Evolutionary conservation across 1,284 basidiomycete genomes (phyloP).

Genomic region (Tilletiopsis washingtonensis): DNA sequence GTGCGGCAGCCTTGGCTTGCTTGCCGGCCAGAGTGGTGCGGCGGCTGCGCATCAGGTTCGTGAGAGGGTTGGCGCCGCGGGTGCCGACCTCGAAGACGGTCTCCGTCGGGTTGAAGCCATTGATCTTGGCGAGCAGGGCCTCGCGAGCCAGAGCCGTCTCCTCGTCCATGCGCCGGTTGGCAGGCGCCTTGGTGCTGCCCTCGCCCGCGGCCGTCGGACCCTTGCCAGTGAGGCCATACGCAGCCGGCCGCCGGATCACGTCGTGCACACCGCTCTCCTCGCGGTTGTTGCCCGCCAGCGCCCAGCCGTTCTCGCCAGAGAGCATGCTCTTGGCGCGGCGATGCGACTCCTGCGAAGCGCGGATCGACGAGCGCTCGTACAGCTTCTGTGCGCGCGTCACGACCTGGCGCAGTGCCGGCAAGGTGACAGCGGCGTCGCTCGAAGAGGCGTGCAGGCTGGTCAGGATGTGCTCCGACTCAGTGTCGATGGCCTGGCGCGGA

Average conservation of each 20-base stretch:
- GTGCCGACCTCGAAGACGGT: slow-evolving; percentile 86
- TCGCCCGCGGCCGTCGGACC: slow-evolving; percentile 8
- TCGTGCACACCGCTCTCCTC: slow-evolving; percentile 66
- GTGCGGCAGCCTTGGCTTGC: slow-evolving; percentile 47
- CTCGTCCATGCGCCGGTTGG: slow-evolving; percentile 4
- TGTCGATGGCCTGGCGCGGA: slow-evolving; percentile 55
- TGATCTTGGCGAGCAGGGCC: slow-evolving; percentile 66
- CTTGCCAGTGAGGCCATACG: slow-evolving; percentile 25
- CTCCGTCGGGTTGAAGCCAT: slow-evolving; percentile 74
- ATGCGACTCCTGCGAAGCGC: slow-evolving; percentile 77
- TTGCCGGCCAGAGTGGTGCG: slow-evolving; percentile 64
- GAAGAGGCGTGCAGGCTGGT: slow-evolving; percentile 54
- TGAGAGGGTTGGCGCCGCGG: slow-evolving; percentile 54
- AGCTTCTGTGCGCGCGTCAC: slow-evolving; percentile 83
- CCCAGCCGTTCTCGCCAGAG: slow-evolving; percentile 53
- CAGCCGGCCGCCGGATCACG: slow-evolving; percentile 45
- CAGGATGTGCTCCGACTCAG: slow-evolving; percentile 73
- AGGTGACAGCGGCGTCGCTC: slow-evolving; percentile 53
- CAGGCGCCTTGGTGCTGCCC: background rate
- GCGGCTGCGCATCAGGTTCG: slow-evolving; percentile 73
- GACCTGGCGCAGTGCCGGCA: slow-evolving; percentile 70
- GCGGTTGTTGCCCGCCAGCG: slow-evolving; percentile 56
- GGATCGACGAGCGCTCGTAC: slow-evolving; percentile 88
- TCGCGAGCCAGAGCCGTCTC: slow-evolving; percentile 57
- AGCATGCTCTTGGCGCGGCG: slow-evolving; percentile 77